Percentiles rank a stretch among this genome's conserved stretches.
Evolutionary conservation across 2,329 filamentous ascomycete species (phyloP).

Genomic region (Fusarium setosum): DNA sequence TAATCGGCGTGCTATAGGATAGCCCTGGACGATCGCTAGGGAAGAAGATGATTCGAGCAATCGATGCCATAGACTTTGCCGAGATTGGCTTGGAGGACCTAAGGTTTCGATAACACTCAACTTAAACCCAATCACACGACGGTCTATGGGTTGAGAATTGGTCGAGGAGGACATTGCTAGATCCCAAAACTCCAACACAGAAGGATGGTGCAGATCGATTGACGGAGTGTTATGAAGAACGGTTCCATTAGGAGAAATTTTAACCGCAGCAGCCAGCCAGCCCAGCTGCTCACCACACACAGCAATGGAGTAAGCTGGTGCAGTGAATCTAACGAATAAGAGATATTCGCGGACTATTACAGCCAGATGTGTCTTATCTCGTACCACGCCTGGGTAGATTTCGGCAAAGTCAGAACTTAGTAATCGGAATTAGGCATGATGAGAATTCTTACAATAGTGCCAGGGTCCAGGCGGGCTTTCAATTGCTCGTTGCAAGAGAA

Average conservation of each 20-base stretch:
- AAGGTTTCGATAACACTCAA: not conserved
- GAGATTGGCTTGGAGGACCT: too few relatives aligned
- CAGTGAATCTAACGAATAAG: not conserved
- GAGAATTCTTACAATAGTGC: too few relatives aligned
- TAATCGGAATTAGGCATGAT: too few relatives aligned
- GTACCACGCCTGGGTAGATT: not conserved
- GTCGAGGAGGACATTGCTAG: too few relatives aligned
- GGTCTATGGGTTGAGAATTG: too few relatives aligned
- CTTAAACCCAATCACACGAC: not conserved
- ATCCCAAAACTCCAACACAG: too few relatives aligned
- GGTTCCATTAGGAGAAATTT: not conserved
- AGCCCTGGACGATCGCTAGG: not conserved
- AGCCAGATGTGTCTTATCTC: not conserved
- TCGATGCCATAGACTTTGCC: not conserved
- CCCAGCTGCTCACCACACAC: not conserved
- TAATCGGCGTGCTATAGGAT: not conserved
- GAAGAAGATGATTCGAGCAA: not conserved
- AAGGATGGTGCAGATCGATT: too few relatives aligned
- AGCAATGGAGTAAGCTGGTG: not conserved
- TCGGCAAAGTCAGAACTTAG: not conserved
- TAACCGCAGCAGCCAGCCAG: not conserved
- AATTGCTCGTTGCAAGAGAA: too few relatives aligned
- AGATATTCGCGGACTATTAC: not conserved
- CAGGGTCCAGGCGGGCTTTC: too few relatives aligned
- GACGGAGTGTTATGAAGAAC: not conserved